Base-by-base conservation (phyloP, 805 yeast species). In the Saturnispora sanitii region DNA sequence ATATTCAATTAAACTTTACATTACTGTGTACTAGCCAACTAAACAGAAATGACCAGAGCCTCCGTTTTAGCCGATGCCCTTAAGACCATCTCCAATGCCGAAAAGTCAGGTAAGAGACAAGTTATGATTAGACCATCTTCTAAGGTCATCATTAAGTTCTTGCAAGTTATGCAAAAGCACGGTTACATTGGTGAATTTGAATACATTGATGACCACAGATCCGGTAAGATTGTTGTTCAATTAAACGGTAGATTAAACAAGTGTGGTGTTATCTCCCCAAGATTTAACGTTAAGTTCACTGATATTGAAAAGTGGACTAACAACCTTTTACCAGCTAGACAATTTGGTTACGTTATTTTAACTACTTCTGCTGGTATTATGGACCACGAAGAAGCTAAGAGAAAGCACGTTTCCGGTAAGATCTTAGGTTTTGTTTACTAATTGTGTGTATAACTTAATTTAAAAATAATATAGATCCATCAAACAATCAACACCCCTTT, bases 311-410 rank as follows among this genome's bases (percentile, higher is more conserved):
- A 87, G 75, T 90, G 97, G 97, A 87, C 95, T 58, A 95, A 81
- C 71, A 86, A 87, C 82, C 80, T 90, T 68, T 79, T 90, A 66
- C 97, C 97, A 68, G 95, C 97, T 56, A 87, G 97, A 82, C 97
- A 90, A 75, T 90, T 90, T 65, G 97, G 97, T 75, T 88, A 71
- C 80, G 90, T 90, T 65, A 83, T 90, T 71, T 81, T 90, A 66
- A 90, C 97, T 71, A 90, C 97, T 60, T 90, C 97, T 61, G 96
- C 97, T 61, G 98, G 98, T 75, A 90, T 90, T 62, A 87, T 90
- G 95, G 97, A 92, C 79, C 98, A 90, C 78, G 97, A 90, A 79
- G 96, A 90, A 77, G 98, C 98, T 61, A 86, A 95, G 80, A 84
- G 96, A 82, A 92, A 90, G 83, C 97, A 90, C 75, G 97, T 90